phyloP scores from a whole-genome alignment of 495 filamentous ascomycete species.

The Trichoderma orchidacearum region DNA sequence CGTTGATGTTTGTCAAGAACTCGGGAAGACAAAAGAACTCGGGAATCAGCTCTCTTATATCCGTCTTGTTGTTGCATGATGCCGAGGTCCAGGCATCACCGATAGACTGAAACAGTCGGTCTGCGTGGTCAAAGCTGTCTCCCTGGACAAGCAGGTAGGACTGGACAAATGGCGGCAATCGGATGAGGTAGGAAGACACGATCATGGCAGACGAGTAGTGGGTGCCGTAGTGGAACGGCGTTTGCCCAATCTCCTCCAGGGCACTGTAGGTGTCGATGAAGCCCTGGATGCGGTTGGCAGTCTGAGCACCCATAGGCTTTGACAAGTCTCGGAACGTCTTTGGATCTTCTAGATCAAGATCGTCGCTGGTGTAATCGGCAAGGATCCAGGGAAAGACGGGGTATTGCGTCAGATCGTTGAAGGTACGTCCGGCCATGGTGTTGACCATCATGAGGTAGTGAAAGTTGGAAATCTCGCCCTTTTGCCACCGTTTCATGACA shows the following conservation, averaged over 20 bases:
- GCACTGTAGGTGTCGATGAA: slow-evolving; percentile 74
- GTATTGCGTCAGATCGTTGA: slow-evolving; percentile 97
- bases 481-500: slow-evolving; percentile 80
- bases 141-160: slow-evolving; percentile 96
- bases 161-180: slow-evolving; percentile 88
- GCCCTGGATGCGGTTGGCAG: slow-evolving; percentile 52
- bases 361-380: slow-evolving; percentile 92
- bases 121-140: slow-evolving; percentile 91
- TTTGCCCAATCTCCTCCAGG: slow-evolving; percentile 84
- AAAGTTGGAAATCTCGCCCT: slow-evolving; percentile 94
- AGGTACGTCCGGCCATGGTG: slow-evolving; percentile 90
- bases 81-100: slow-evolving; percentile 84
- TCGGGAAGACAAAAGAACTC: slow-evolving; percentile 97
- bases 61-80: slow-evolving; percentile 77
- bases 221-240: slow-evolving; percentile 92
- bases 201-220: slow-evolving; percentile 99
- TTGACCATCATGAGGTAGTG: slow-evolving; percentile 98
- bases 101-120: slow-evolving; percentile 89
- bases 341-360: slow-evolving; percentile 74
- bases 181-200: slow-evolving; percentile 88
- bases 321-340: slow-evolving; percentile 80
- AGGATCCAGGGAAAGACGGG: slow-evolving; percentile 97
- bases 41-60: slow-evolving; percentile 86
- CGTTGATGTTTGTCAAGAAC: slow-evolving; percentile 81
- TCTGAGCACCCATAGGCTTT: slow-evolving; percentile 96